phyloP scores from a whole-genome alignment of 441 rosid genomes.

The Biscutella auriculata region DNA sequence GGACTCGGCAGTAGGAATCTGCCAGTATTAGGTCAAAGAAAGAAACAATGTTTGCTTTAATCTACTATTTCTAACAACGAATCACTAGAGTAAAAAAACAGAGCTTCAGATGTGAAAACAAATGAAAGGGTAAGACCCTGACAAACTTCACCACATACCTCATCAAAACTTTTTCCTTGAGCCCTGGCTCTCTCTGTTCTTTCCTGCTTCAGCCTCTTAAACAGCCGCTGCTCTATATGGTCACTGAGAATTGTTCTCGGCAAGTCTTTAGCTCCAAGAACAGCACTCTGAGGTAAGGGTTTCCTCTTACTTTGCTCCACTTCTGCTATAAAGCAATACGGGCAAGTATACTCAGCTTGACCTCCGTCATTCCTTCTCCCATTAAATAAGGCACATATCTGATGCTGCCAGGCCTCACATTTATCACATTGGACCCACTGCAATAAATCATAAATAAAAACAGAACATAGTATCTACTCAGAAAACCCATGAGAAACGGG shows the following conservation, averaged over 20 bases:
- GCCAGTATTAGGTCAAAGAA: slow-evolving; percentile 14
- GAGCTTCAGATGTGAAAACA: too few relatives aligned
- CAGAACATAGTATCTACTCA: slow-evolving; percentile 6
- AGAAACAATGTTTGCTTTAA: too few relatives aligned
- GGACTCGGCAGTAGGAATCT: slow-evolving; percentile 94
- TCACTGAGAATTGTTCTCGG: slow-evolving; percentile 95
- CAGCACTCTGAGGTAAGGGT: slow-evolving; percentile 97
- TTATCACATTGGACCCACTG: slow-evolving; percentile 99
- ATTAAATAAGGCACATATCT: slow-evolving; percentile 95
- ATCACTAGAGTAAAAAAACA: slow-evolving; percentile 3
- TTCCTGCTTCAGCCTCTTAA: slow-evolving; percentile 71
- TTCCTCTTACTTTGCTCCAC: slow-evolving; percentile 81
- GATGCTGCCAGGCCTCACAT: slow-evolving; percentile 99
- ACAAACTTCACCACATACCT: too few relatives aligned
- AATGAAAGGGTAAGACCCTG: too few relatives aligned
- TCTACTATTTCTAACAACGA: neutral
- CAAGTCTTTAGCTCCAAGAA: slow-evolving; percentile 96
- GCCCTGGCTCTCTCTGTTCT: slow-evolving; percentile 82
- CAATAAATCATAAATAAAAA: slow-evolving; percentile 14
- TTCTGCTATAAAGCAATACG: slow-evolving; percentile 88
- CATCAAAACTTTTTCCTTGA: slow-evolving; percentile 83
- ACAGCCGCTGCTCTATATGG: slow-evolving; percentile 87
- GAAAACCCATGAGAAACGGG: slow-evolving; percentile 1
- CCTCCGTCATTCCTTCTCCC: slow-evolving; percentile 98
- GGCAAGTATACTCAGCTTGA: slow-evolving; percentile 99